phyloP scores from a whole-genome alignment of 164 flowering plant species.

The Chimonanthus salicifolius region DNA sequence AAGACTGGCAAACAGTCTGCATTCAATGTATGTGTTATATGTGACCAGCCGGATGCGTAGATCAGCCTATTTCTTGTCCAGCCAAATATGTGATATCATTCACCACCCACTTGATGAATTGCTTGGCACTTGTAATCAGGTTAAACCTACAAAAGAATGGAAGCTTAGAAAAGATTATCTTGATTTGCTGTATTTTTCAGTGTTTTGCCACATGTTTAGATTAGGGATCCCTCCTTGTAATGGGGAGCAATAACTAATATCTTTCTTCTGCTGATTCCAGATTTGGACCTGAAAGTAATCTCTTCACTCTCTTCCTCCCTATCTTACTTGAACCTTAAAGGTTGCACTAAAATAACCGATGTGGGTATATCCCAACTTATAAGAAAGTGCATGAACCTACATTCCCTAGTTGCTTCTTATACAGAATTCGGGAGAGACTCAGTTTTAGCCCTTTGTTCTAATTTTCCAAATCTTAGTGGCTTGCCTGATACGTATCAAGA shows the following conservation, averaged over 20 bases:
- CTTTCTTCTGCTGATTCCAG: constrained; percentile 30
- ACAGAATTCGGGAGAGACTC: constrained; percentile 63
- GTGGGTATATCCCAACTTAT: constrained; percentile 52
- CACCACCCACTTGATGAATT: no score
- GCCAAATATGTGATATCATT: no score
- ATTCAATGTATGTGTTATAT: no score
- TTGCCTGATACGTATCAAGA: constrained; percentile 16
- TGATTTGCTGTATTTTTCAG: no score
- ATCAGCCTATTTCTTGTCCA: no score
- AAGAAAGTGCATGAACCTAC: constrained; percentile 33
- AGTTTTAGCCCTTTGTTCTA: constrained; percentile 44
- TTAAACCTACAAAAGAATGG: no score
- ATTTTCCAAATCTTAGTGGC: constrained; percentile 12
- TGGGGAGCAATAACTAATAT: not conserved
- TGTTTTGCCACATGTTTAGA: no score
- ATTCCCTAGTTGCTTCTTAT: constrained; percentile 51
- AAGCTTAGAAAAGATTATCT: no score
- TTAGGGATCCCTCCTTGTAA: not conserved
- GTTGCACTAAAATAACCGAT: constrained; percentile 64
- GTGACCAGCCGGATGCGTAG: no score
- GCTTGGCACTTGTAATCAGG: no score
- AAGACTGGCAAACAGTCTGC: no score
- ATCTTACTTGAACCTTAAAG: constrained; percentile 50
- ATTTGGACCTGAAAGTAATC: constrained; percentile 45
- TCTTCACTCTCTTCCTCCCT: constrained; percentile 40